Conservation (phyloP, 73 alveolate species). For the Symbiodinium pilosum region DNA sequence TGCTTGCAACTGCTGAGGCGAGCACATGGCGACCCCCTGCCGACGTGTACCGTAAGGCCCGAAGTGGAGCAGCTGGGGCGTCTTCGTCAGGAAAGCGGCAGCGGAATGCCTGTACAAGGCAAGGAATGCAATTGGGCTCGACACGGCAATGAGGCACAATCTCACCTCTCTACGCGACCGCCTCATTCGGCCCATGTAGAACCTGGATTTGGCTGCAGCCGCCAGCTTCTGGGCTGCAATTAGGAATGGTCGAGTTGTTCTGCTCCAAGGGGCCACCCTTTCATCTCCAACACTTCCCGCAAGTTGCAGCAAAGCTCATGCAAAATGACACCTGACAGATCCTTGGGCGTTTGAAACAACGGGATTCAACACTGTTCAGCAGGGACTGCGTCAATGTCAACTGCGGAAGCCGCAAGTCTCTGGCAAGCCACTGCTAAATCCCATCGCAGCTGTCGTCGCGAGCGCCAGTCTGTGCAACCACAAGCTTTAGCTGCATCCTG, state of each 20-base stretch:
- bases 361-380: not conserved
- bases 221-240: not conserved
- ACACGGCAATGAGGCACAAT: too few relatives aligned
- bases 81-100: slow-evolving; percentile 51
- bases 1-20: slow-evolving; percentile 23
- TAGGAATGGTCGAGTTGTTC: not conserved
- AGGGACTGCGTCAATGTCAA: not conserved
- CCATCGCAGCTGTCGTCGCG: slow-evolving; percentile 33
- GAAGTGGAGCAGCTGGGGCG: slow-evolving; percentile 72
- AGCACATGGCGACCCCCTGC: slow-evolving; percentile 60
- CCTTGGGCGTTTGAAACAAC: not conserved
- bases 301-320: slow-evolving; percentile 60
- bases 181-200: slow-evolving; percentile 67
- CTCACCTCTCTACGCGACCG: slow-evolving; percentile 37
- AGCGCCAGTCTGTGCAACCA: slow-evolving; percentile 28
- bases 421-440: slow-evolving; percentile 2
- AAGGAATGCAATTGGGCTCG: too few relatives aligned
- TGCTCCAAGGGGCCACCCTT: slow-evolving; percentile 61
- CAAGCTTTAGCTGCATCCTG: slow-evolving; percentile 55
- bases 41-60: slow-evolving; percentile 63
- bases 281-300: slow-evolving; percentile 70
- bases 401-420: not conserved
- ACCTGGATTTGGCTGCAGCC: not conserved
- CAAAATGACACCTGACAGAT: slow-evolving; percentile 10
- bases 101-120: slow-evolving; percentile 33